Evolutionary conservation across 306 rosid genomes (phyloP), one percentile per base, ranked within the genome.

Genomic region (Astragalus membranaceus): DNA sequence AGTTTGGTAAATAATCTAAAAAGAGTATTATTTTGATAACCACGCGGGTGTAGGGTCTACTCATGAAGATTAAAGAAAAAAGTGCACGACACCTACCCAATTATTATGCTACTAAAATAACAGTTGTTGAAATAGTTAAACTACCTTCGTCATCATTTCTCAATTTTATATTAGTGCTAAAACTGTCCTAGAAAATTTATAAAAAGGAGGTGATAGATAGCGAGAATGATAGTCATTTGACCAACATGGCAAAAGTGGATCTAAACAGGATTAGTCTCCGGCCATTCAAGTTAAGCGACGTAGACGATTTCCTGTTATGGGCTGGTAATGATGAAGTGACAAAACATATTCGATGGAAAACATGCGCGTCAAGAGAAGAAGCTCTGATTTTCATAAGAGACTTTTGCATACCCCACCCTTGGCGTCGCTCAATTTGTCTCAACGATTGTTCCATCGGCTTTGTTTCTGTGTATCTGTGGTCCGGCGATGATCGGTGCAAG

Each of bases 381-480:
- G 90, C 92, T 10, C 39, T 78, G 75, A 48, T 11, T 49, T 88
- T 76, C 82, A 83, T 86, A 39, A 86, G 68, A 11, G 86, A 91
- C 7, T 82, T 83, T 2, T 88, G 87, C 72, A 83, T 88, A 8
- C 92, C 90, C 6, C 90, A 83, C 43, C 97, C 86, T 1, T 90
- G 96, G 96, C 75, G 80, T 7, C 73, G 84, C 1, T 84, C 87
- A 3, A 81, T 86, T 42, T 84, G 96, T 70, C 39, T 84, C 1
- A 57, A 75, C 7, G 85, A 82, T 43, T 83, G 74, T 15, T 86
- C 84, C 3, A 74, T 88, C 1, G 92, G 92, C 9, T 77, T 80
- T 41, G 8, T 88, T 12, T 78, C 78, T 0, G 75, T 84, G 3
- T 63, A 42, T 36, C 88, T 79, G 0, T 60, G 80, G 58, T 74